Evolutionary conservation across 2,329 filamentous ascomycete genomes (phyloP).

Genomic region (Elsinoe fawcettii): DNA sequence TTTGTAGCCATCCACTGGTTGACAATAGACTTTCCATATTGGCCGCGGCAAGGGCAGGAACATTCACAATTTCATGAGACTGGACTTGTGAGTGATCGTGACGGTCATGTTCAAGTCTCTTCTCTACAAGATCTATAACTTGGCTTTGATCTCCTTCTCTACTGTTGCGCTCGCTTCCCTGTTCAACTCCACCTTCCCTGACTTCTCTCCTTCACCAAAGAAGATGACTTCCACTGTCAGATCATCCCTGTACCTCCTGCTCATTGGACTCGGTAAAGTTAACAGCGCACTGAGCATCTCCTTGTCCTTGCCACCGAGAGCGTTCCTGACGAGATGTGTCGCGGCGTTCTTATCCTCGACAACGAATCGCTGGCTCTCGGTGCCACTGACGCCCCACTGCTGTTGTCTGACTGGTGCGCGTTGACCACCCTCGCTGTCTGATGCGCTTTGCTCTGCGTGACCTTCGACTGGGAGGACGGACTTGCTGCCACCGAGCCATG

Average conservation of each 20-base stretch:
- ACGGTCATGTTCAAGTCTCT: conserved; percentile 1
- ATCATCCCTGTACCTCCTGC: conserved; percentile 86
- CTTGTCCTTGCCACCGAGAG: conserved; percentile 82
- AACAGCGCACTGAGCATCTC: conserved; percentile 91
- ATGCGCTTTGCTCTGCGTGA: conserved; percentile 28
- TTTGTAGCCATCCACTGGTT: not conserved
- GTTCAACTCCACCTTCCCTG: conserved; percentile 74
- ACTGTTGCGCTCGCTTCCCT: conserved; percentile 67
- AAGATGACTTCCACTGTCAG: conserved; percentile 97
- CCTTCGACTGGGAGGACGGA: conserved; percentile 68
- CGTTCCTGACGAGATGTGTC: conserved; percentile 91
- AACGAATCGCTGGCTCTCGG: conserved; percentile 73
- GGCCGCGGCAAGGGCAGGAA: not conserved
- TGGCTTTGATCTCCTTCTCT: conserved; percentile 20
- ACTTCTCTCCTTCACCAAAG: conserved; percentile 71
- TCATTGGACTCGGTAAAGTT: conserved; percentile 85
- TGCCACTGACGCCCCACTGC: conserved; percentile 78
- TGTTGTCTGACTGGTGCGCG: conserved; percentile 78
- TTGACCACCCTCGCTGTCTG: conserved; percentile 53
- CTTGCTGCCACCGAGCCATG: conserved; percentile 50
- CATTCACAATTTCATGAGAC: not conserved
- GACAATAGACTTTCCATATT: not conserved
- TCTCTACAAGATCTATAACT: conserved; percentile 18
- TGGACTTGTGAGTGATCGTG: not conserved
- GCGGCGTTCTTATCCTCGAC: conserved; percentile 94